Evolutionary conservation across 495 filamentous ascomycete genomes (phyloP), one percentile per base, ranked within the genome.

Genomic region (Opeltia flavorubescens): DNA sequence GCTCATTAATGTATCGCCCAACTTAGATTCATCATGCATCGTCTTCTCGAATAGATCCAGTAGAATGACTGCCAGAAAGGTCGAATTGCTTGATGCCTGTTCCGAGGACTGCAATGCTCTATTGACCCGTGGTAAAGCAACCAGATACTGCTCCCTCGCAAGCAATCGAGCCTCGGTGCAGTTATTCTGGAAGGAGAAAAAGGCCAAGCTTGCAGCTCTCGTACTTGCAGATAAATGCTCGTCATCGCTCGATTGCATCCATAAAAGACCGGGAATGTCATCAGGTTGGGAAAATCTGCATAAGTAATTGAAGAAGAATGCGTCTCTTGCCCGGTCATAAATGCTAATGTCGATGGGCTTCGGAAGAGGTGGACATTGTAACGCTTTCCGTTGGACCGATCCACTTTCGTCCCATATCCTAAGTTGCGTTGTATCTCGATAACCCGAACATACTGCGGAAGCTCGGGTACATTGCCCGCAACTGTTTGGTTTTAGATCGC

Each of bases 31-130:
- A 31, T 47, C 40, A 36, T 49, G 44, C 1, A 49, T 48, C 5
- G 59, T 49, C 46, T 61, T 61, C 40, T 59, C 57, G 39, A 57
- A 61, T 2, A 61, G 55, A 35, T 61, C 58, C 15, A 59, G 57
- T 15, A 61, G 46, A 12, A 61, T 39, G 9, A 57, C 49, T 7
- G 58, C 42, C 29, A 55, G 43, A 4, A 61, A 29, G 4, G 58
- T 57, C 4, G 50, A 33, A 35, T 61, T 57, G 20, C 36, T 48
- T 5, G 24, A 42, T 6, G 49, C 47, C 3, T 27, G 24, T 12
- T 51, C 47, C 0, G 44, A 35, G 0, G 15, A 24, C 1, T 13
- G 13, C 3, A 61, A 42, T 15, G 54, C 54, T 9, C 28, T 24
- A 20, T 55, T 54, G 1, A 61, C 17, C 4, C 51, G 35, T 5